These are phyloP conservation scores for Penicillium expansum DNA, from an alignment of 2,329 filamentous ascomycete genomes.

Conservation along the genomic window DNA sequence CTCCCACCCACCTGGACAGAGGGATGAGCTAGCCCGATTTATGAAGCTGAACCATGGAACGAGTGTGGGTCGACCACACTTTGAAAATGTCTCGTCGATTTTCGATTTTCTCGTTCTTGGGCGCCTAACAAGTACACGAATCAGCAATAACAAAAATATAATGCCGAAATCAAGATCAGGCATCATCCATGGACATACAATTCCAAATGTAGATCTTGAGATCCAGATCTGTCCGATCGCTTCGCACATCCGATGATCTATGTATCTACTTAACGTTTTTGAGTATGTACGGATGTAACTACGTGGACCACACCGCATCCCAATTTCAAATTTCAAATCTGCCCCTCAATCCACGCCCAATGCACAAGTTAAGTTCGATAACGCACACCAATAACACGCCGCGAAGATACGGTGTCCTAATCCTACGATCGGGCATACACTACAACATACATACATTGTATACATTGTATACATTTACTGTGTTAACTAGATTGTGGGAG, in stretches of 20 bases:
- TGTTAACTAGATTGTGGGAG: not conserved
- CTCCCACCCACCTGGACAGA: not conserved
- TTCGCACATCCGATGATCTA: not conserved
- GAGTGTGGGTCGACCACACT: not conserved
- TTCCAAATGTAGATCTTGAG: not conserved
- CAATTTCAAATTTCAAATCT: not conserved
- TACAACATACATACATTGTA: not conserved
- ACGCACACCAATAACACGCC: not conserved
- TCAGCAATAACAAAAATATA: not conserved
- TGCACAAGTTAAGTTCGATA: not conserved
- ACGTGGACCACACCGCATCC: not conserved
- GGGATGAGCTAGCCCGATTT: not conserved
- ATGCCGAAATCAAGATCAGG: not conserved
- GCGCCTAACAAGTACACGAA: not conserved
- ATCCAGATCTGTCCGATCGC: not conserved
- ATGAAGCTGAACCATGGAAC: conserved; percentile 4
- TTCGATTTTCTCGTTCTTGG: not conserved
- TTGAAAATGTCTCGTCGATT: not conserved
- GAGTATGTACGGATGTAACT: not conserved
- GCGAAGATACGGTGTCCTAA: not conserved
- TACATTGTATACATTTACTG: not conserved
- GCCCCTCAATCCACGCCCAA: not conserved
- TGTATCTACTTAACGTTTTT: not conserved
- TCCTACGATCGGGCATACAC: not conserved
- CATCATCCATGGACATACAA: not conserved